Evolutionary conservation across 148 eudicot genomes (phyloP).

Genomic region (Vaccinium myrtillus): DNA sequence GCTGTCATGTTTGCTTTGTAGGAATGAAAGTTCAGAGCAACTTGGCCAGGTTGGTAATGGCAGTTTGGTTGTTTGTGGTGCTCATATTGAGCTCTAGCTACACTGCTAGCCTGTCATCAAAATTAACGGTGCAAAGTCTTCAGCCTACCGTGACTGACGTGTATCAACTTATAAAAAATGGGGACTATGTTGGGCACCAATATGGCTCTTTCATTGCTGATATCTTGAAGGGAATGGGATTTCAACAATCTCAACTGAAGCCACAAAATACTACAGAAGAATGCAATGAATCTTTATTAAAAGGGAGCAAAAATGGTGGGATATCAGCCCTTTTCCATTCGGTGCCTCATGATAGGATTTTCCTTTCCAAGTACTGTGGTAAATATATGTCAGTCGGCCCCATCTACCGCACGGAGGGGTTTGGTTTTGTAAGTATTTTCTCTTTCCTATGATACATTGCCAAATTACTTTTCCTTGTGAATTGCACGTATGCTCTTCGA

Average conservation of each 20-base stretch:
- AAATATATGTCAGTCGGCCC: conserved; percentile 24
- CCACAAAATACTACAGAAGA: not conserved
- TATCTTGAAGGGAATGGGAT: conserved; percentile 15
- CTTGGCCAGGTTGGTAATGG: conserved; percentile 13
- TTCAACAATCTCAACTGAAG: conserved; percentile 10
- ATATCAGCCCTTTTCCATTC: conserved; percentile 26
- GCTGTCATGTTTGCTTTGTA: not conserved
- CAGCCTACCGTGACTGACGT: conserved; percentile 22
- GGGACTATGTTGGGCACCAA: conserved; percentile 27
- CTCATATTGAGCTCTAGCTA: conserved; percentile 24
- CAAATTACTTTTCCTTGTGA: not conserved
- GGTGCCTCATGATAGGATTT: conserved; percentile 6
- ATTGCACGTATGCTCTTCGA: too few species aligned
- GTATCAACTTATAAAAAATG: conserved; percentile 20
- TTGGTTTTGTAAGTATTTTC: conserved; percentile 25
- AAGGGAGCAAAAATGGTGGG: conserved; percentile 25
- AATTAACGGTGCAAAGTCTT: conserved; percentile 25
- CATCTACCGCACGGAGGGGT: conserved; percentile 24
- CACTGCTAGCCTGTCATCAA: conserved; percentile 29
- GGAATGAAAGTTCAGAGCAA: conserved; percentile 22
- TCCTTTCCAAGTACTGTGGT: conserved; percentile 22
- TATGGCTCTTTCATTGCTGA: conserved; percentile 23
- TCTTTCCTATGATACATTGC: not conserved
- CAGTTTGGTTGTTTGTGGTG: conserved; percentile 17
- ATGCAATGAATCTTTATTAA: conserved; percentile 10